Percentiles rank a stretch among this genome's conserved stretches.
Conservation (phyloP, 495 filamentous ascomycete genomes). For the Aspergillus ostianus region DNA sequence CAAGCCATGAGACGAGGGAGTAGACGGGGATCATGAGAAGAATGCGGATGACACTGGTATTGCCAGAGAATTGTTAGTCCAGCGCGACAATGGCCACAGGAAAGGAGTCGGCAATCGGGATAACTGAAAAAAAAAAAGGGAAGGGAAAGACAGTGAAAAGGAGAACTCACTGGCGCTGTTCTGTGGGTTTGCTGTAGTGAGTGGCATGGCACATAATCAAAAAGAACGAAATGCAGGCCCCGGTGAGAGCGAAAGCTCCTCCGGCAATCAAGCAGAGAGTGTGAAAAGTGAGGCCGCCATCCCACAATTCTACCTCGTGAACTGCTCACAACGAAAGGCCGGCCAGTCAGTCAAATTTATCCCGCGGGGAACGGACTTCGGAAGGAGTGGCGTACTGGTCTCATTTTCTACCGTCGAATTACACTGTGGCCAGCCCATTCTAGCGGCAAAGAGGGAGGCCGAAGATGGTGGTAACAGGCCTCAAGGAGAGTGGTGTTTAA, state of each 20-base stretch:
- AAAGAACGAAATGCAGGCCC: slow-evolving; percentile 40
- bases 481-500: slow-evolving; percentile 1
- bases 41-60: slow-evolving; percentile 81
- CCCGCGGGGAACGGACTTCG: neutral
- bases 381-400: slow-evolving; percentile 33
- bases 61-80: slow-evolving; percentile 17
- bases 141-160: no score
- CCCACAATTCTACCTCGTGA: slow-evolving; percentile 45
- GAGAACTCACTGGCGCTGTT: slow-evolving; percentile 76
- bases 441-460: slow-evolving; percentile 21
- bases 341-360: neutral
- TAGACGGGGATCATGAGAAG: slow-evolving; percentile 91
- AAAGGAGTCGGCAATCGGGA: neutral
- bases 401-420: slow-evolving; percentile 47
- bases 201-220: slow-evolving; percentile 75
- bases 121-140: slow-evolving; percentile 9
- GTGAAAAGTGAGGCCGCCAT: slow-evolving; percentile 50
- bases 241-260: slow-evolving; percentile 46
- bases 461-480: slow-evolving; percentile 1
- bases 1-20: slow-evolving; percentile 72
- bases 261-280: slow-evolving; percentile 46
- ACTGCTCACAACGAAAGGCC: slow-evolving; percentile 23
- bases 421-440: slow-evolving; percentile 51
- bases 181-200: slow-evolving; percentile 77
- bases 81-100: neutral